Base-by-base conservation (phyloP, 331 rosid genomes). In the Stylosanthes scabra region DNA sequence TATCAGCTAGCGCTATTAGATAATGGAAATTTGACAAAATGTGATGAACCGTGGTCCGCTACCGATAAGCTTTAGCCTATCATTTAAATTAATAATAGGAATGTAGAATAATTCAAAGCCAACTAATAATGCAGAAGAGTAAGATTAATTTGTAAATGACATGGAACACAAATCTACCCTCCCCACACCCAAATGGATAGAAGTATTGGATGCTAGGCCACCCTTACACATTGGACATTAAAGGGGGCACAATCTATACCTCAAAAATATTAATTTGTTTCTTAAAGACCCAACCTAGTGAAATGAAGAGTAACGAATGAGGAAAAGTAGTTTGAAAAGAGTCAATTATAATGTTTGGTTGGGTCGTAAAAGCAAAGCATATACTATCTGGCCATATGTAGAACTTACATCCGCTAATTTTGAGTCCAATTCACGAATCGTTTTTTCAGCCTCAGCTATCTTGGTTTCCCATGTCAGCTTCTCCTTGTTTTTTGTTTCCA, bases 341-440 rank as follows among this genome's bases (percentile, higher is more conserved):
- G 71, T 25, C 58, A 39, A 72, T 44, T 68, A 41, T 62, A 46
- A 44, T 68, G 46, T 66, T 68, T 11, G 55, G 40, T 39, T 61
- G 29, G 54, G 42, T 61, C 61, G 66, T 31, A 64, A 49, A 11
- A 40, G 72, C 44, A 55, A 12, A 42, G 61, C 20, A 29, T 9
- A 3, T 52, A 10, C 70, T 59, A 57, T 55, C 63, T 34, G 59
- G 56, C 69, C 57, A 75, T 70, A 50, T 28, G 52, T 45, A 55
- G 51, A 71, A 78, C 93, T 84, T 78, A 92, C 99, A 58, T 83
- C 80, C 61, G 79, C 88, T 63, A 95, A 73, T 78, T 87, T 87
- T 40, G 79, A 83, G 82, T 83, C 69, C 86, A 92, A 75, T 63
- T 80, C 76, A 29, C 65, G 56, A 64, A 83, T 75, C 78, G 84